A percentile compares a stretch with the other conserved stretches of the same genome.
phyloP scores from a whole-genome alignment of 2,329 filamentous ascomycete species.

The Davidsoniella eucalypti region DNA sequence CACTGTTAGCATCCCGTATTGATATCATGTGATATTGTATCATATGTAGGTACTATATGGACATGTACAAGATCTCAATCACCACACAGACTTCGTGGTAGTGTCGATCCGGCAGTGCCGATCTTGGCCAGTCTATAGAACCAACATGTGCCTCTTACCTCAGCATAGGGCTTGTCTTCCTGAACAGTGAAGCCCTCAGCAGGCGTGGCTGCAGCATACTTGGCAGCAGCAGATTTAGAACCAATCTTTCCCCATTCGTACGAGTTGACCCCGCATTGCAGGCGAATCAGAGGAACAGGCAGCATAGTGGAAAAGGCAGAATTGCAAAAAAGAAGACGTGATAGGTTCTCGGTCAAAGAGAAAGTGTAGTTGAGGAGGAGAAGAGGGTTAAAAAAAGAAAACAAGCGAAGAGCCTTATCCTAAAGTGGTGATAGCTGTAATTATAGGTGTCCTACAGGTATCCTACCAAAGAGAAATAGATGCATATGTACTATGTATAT shows the following conservation, averaged over 20 bases:
- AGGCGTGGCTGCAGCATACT: conserved; percentile 73
- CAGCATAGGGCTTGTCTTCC: conserved; percentile 81
- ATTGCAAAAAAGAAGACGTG: not conserved
- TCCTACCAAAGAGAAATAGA: too few relatives aligned
- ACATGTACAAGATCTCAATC: too few relatives aligned
- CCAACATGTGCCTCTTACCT: conserved; percentile 36
- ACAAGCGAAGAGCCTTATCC: not conserved
- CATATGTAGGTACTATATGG: too few relatives aligned
- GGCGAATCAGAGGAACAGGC: conserved; percentile 68
- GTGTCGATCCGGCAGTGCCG: too few relatives aligned
- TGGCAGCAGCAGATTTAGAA: conserved; percentile 70
- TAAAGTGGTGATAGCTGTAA: too few relatives aligned
- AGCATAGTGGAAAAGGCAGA: conserved; percentile 22
- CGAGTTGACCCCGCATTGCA: conserved; percentile 88
- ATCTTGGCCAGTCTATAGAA: too few relatives aligned
- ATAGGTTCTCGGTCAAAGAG: not conserved
- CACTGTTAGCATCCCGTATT: too few relatives aligned
- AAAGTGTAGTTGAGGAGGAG: not conserved
- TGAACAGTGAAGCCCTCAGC: conserved; percentile 59
- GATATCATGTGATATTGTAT: too few relatives aligned
- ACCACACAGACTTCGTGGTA: too few relatives aligned
- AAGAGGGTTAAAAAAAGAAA: not conserved
- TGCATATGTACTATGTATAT: too few relatives aligned
- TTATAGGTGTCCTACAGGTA: too few relatives aligned
- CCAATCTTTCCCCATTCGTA: conserved; percentile 99